These are phyloP conservation scores for Camelina sativa DNA, from an alignment of 345 rosid genomes.

Conservation along the genomic window DNA sequence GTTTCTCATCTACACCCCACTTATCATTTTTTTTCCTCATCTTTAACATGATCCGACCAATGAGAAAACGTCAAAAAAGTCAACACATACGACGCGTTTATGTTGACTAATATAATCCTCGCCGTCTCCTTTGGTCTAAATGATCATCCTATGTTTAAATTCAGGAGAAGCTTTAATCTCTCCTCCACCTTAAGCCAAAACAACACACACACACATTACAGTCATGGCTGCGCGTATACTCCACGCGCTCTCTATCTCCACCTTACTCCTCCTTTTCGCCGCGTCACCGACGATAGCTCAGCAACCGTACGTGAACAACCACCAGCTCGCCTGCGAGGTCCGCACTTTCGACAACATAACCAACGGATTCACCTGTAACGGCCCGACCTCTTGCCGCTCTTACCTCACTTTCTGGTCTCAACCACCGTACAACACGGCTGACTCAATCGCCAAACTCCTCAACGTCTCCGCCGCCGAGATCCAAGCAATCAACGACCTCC, in stretches of 20 bases:
- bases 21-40: not conserved
- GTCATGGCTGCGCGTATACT: constrained; percentile 26
- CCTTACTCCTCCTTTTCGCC: constrained; percentile 21
- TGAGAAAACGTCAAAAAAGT: constrained; percentile 20
- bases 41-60: not conserved
- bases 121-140: constrained; percentile 27
- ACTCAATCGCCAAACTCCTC: constrained; percentile 51
- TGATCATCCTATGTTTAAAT: not conserved
- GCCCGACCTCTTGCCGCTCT: constrained; percentile 58
- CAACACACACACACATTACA: not conserved
- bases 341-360: constrained; percentile 46
- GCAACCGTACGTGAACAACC: constrained; percentile 67
- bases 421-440: constrained; percentile 51
- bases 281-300: constrained; percentile 46
- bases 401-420: constrained; percentile 78
- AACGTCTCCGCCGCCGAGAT: constrained; percentile 48
- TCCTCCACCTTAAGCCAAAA: not conserved
- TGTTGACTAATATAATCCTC: constrained; percentile 25
- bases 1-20: too few species aligned
- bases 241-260: constrained; percentile 11
- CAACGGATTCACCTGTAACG: constrained; percentile 60
- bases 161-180: constrained; percentile 9
- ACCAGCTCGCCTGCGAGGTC: constrained; percentile 53
- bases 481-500: constrained; percentile 60
- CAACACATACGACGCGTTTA: constrained; percentile 35